A percentile compares a stretch with the other conserved stretches of the same genome.
Conservation (phyloP, 495 filamentous ascomycete species). For the Neurospora tetrasperma region DNA sequence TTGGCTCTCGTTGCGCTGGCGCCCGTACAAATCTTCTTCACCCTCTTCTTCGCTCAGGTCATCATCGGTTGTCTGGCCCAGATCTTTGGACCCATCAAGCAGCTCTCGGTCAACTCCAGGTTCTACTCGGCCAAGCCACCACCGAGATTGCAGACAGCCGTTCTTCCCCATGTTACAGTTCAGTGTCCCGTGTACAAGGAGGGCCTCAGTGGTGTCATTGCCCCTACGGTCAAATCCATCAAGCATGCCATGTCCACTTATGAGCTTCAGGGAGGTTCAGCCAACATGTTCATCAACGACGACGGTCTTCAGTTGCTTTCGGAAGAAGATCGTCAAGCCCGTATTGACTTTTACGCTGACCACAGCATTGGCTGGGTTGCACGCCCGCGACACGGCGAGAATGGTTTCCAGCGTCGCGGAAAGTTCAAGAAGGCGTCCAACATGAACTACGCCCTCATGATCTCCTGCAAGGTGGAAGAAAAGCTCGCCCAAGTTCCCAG, state of each 20-base stretch:
- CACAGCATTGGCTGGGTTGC: constrained; percentile 77
- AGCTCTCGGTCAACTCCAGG: constrained; percentile 64
- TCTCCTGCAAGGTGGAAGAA: constrained; percentile 66
- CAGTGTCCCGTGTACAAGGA: constrained; percentile 70
- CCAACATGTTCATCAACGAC: constrained; percentile 75
- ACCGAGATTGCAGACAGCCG: constrained; percentile 39
- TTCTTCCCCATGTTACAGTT: constrained; percentile 58
- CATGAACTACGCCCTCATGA: constrained; percentile 74
- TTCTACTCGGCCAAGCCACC: constrained; percentile 64
- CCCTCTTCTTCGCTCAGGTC: constrained; percentile 65
- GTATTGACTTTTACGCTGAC: constrained; percentile 59
- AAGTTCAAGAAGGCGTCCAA: constrained; percentile 74
- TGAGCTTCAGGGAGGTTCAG: constrained; percentile 69
- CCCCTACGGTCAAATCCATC: constrained; percentile 57
- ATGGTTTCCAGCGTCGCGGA: constrained; percentile 52
- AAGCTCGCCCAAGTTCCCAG: constrained; percentile 47
- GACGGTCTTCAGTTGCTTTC: constrained; percentile 63
- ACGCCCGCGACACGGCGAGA: constrained; percentile 51
- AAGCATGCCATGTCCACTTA: constrained; percentile 69
- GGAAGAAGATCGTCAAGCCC: constrained; percentile 53
- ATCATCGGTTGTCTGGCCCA: constrained; percentile 66
- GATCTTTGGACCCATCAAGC: constrained; percentile 60
- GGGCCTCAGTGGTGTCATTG: constrained; percentile 53
- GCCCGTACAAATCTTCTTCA: constrained; percentile 71
- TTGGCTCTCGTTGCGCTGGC: constrained; percentile 51